Percentiles rank a stretch among this genome's conserved stretches.
These are phyloP conservation scores for Yamadazyma triangularis DNA, from an alignment of 1,139 yeast genomes.

Conservation along the genomic window DNA sequence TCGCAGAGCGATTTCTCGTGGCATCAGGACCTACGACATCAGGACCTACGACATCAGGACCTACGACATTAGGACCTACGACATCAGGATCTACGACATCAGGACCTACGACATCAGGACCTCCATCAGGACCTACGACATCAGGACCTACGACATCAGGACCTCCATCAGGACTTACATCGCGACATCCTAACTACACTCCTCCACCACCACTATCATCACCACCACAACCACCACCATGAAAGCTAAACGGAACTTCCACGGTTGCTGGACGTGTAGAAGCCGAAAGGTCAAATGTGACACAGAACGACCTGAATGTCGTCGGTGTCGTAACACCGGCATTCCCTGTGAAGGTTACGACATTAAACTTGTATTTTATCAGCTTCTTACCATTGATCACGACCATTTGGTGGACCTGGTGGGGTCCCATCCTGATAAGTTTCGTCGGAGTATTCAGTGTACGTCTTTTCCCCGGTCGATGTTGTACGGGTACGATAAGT, in stretches of 20 bases:
- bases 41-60: too few species aligned
- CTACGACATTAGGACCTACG: too few species aligned
- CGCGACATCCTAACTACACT: too few species aligned
- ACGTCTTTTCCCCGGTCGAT: slow-evolving; percentile 29
- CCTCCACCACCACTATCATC: too few species aligned
- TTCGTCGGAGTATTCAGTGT: slow-evolving; percentile 33
- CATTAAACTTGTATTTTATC: slow-evolving; percentile 39
- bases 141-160: too few species aligned
- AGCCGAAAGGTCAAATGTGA: slow-evolving; percentile 49
- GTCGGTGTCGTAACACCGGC: slow-evolving; percentile 39
- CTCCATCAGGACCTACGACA: too few species aligned
- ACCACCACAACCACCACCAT: too few species aligned
- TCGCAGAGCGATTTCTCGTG: too few species aligned
- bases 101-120: too few species aligned
- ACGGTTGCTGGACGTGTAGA: slow-evolving; percentile 55
- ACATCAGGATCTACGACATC: too few species aligned
- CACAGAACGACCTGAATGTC: slow-evolving; percentile 36
- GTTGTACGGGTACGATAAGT: slow-evolving; percentile 25
- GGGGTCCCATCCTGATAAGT: slow-evolving; percentile 16
- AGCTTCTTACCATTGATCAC: slow-evolving; percentile 23
- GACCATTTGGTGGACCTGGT: slow-evolving; percentile 18
- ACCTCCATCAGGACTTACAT: too few species aligned
- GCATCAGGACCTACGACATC: too few species aligned
- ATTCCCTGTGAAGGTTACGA: slow-evolving; percentile 39
- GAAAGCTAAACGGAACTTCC: slow-evolving; percentile 29